Conservation (phyloP, 2,329 filamentous ascomycete species). For the Madurella fahalii region DNA sequence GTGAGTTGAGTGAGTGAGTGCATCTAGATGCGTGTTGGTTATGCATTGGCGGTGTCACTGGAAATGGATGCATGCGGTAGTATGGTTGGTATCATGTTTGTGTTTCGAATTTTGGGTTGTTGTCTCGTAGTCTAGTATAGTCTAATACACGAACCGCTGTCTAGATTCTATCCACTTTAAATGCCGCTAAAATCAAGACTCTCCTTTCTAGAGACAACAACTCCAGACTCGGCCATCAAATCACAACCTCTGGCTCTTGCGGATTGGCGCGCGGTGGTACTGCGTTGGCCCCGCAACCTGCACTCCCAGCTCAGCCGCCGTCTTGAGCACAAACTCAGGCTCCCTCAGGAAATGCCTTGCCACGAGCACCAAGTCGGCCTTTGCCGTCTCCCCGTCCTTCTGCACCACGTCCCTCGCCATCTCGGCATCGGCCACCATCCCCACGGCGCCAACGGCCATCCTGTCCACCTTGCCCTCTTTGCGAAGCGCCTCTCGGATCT, state of each 20-base stretch:
- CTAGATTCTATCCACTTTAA: too few species aligned
- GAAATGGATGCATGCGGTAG: not conserved
- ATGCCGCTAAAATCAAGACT: not conserved
- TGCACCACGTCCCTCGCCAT: constrained; percentile 60
- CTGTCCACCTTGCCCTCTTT: constrained; percentile 37
- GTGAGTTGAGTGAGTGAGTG: too few species aligned
- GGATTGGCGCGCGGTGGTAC: constrained; percentile 37
- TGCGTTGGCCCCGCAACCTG: constrained; percentile 70
- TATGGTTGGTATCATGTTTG: not conserved
- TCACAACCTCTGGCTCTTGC: too few species aligned
- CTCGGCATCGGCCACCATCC: constrained; percentile 65
- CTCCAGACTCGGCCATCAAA: too few species aligned
- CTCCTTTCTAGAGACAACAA: too few species aligned
- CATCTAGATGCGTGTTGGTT: not conserved
- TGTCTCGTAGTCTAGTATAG: not conserved
- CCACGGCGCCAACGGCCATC: constrained; percentile 70
- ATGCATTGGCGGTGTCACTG: too few species aligned
- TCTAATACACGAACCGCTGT: too few species aligned
- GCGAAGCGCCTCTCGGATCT: constrained; percentile 63
- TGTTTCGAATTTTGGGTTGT: not conserved
- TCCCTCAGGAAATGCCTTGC: constrained; percentile 79
- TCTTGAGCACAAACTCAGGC: constrained; percentile 70
- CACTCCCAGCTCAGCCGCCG: constrained; percentile 68
- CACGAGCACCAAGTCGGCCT: constrained; percentile 67
- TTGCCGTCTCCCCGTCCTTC: constrained; percentile 37